Percentiles rank a stretch among this genome's conserved stretches.
Conservation (phyloP, 805 yeast genomes). For the Wickerhamomyces bovis region DNA sequence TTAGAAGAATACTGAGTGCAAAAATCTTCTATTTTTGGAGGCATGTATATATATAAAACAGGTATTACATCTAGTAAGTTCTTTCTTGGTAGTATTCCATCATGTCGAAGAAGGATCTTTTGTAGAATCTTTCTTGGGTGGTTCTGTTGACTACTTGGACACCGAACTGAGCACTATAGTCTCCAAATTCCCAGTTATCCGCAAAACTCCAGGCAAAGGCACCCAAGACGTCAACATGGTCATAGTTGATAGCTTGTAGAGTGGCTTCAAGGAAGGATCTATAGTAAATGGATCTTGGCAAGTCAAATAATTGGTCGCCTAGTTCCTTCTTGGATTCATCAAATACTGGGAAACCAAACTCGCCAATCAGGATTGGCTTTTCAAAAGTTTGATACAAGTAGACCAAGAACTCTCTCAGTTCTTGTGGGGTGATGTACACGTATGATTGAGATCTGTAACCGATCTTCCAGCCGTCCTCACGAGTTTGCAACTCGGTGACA, state of each 20-base stretch:
- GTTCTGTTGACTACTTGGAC: not conserved
- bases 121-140: not conserved
- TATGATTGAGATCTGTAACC: not conserved
- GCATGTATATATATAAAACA: not conserved
- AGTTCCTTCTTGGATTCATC: not conserved
- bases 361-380: not conserved
- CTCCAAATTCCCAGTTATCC: conserved; percentile 1
- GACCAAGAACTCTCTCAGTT: not conserved
- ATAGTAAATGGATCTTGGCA: not conserved
- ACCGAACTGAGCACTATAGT: not conserved
- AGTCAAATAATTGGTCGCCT: not conserved
- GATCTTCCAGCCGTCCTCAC: not conserved
- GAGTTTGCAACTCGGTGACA: not conserved
- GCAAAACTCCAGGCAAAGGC: not conserved
- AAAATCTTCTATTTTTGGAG: too few species aligned
- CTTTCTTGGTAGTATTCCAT: not conserved
- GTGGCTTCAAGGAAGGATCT: not conserved
- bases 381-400: not conserved
- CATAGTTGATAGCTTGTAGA: not conserved
- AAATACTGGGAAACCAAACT: not conserved
- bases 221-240: not conserved
- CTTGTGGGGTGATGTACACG: not conserved
- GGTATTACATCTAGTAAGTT: not conserved
- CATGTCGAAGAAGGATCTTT: not conserved
- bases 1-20: too few species aligned